Base-by-base conservation (phyloP, 2,329 filamentous ascomycete species). In the Dactylellina cionopaga region DNA sequence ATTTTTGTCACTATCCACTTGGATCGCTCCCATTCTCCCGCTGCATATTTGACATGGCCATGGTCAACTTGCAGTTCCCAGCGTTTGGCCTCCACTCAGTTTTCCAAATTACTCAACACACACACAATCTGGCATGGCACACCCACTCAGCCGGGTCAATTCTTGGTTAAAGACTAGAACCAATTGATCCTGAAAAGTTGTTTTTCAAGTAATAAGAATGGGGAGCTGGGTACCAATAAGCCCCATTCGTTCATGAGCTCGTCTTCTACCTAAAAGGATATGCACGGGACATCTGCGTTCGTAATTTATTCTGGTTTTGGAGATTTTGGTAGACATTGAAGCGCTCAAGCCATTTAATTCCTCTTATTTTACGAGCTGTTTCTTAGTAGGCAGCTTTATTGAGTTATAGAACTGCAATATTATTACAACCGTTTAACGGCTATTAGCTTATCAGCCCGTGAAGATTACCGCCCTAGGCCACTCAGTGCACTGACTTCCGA, bases 21-120 rank as follows among this genome's bases (percentile, higher is more conserved):
- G 66, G 66, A 63, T 64, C 52, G 58, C 66, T 58, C 66, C 66
- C 66, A 70, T 71, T 71, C 66, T 64, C 66, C 66, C 66, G 66
- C 66, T 71, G 66, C 66, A 71, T 47, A 49, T 71, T 71, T 64
- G 66, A 71, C 66, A 71, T 58, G 56, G 58, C 51, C 19, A 33
- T 58, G 49, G 47, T 62, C 25, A 63, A 52, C 51, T 62, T 59
- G 55, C 58, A 46, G 64, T 51, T 56, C 65, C 55, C 65, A 58
- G 25, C 37, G 58, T 64, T 51, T 64, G 58, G 59, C 51, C 66
- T 52, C 59, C 44, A 39, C 29, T 39, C 39, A 27, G 19, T n/a
- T 63, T 56, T 44, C 65, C 65, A 70, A 70, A 70, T 70, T 62
- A 62, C 65, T 63, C 56, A 70, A 70, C 65, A 70, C 65, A 70